Evolutionary conservation across 2,329 filamentous ascomycete genomes (phyloP), one percentile per base, ranked within the genome.

Genomic region (Verticillium dahliae): DNA sequence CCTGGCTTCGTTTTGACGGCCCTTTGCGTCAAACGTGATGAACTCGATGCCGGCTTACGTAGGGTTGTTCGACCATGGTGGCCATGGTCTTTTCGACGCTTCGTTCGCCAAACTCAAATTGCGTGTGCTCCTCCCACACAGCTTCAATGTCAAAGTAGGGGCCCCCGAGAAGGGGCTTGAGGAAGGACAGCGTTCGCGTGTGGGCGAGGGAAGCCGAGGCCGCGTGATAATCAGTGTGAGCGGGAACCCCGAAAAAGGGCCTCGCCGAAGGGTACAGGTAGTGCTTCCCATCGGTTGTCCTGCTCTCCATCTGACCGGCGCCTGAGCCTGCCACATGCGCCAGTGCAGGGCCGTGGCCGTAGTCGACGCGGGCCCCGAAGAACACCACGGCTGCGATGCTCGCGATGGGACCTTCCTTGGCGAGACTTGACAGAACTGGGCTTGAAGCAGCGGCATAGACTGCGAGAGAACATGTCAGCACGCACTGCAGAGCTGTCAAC

Each of bases 1-100:
- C 9, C 6, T 3, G 9, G 27, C 18, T 22, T 10, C 5, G 1
- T 14, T 2, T 4, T 13, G 14, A 2, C 1, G 13, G 33, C 45
- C n/a, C 1, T 27, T 4, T 27, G 27, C 27, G 27, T 27, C 27
- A 4, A 27, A 27, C 27, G 27, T 27, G 27, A 27, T 3, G 4
- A 4, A 4, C 89, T 91, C 0, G 89, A 87, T 1, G 92, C 79
- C 69, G 92, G 88, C 92, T 92, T 1, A 93, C 90, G 68, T 92
- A 92, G 1, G 90, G 90, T 71, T 91, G 85, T 57, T 87, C 80
- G 1, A 92, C 89, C 90, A 93, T 92, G 0, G 90, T 92, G n/a
- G 80, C 80, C 90, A 93, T 92, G 0, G 90, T 93, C 65, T 85
- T 83, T 64, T 85, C 85, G 0, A 91, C 89, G 2, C 84, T 85